phyloP scores from a whole-genome alignment of 805 yeast genomes.

The Priceomyces haplophilus region DNA sequence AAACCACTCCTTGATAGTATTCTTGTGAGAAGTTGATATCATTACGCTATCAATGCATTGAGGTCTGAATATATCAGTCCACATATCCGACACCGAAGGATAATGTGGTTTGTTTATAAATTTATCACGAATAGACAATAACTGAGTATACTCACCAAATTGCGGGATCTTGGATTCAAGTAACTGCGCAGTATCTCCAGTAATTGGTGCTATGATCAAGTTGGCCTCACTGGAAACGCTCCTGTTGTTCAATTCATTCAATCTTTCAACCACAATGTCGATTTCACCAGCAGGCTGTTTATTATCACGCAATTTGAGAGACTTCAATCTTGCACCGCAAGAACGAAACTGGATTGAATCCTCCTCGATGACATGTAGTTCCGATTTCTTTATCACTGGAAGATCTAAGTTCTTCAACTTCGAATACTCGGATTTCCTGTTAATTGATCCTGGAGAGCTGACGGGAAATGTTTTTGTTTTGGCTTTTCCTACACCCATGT shows the following conservation, averaged over 20 bases:
- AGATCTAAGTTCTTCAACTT: conserved; percentile 32
- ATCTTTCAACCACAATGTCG: neutral
- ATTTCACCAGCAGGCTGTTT: neutral
- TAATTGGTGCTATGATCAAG: neutral
- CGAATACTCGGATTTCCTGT: neutral
- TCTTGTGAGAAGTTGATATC: conserved; percentile 22
- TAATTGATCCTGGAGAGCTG: conserved; percentile 11
- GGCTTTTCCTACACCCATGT: neutral
- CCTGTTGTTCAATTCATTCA: neutral
- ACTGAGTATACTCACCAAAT: conserved; percentile 7
- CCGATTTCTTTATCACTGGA: conserved; percentile 23
- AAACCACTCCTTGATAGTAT: conserved; percentile 38
- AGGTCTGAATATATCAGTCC: conserved; percentile 49
- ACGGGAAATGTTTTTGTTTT: neutral
- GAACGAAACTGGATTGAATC: too few relatives aligned
- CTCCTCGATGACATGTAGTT: conserved; percentile 29
- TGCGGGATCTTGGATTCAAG: conserved; percentile 11
- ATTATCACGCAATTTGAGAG: neutral
- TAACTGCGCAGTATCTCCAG: neutral
- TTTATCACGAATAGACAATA: conserved; percentile 9
- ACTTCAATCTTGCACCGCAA: too few relatives aligned
- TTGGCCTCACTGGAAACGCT: neutral
- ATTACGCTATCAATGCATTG: conserved; percentile 29
- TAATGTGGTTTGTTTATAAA: conserved; percentile 2
- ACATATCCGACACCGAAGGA: conserved; percentile 14